Conservation (phyloP, 768 basidiomycete genomes). For the Mycena albidolilacea region DNA sequence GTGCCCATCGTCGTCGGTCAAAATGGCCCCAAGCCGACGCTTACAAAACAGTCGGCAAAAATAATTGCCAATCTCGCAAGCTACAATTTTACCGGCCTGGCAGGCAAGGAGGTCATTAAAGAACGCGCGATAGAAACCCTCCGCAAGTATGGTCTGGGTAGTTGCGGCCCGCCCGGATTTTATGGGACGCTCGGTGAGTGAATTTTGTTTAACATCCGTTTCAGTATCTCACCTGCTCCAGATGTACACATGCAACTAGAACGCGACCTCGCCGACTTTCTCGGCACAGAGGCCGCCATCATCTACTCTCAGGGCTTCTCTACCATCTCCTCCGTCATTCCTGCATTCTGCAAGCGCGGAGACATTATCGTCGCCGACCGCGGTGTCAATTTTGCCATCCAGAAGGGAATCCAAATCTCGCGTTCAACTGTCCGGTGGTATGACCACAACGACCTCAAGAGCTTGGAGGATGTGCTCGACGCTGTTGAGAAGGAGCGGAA, state of each 20-base stretch:
- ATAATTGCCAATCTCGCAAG: conserved; percentile 88
- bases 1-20: conserved; percentile 87
- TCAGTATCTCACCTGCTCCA: conserved; percentile 47
- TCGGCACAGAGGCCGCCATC: conserved; percentile 91
- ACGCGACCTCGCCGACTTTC: conserved; percentile 89
- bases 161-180: conserved; percentile 97
- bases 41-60: conserved; percentile 75
- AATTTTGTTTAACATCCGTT: conserved; percentile 25
- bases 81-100: conserved; percentile 92
- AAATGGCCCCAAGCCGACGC: conserved; percentile 87
- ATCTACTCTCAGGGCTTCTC: conserved; percentile 96
- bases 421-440: conserved; percentile 95
- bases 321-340: conserved; percentile 93
- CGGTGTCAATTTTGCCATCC: conserved; percentile 95
- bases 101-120: conserved; percentile 91
- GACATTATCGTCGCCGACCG: conserved; percentile 99
- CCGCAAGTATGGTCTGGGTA: conserved; percentile 91
- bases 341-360: conserved; percentile 97
- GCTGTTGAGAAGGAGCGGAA: conserved; percentile 90
- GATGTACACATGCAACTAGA: conserved; percentile 95
- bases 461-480: conserved; percentile 90
- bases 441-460: conserved; percentile 95
- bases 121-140: conserved; percentile 88
- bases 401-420: conserved; percentile 95
- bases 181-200: conserved; percentile 93